These are phyloP conservation scores for Pezicula carpinea DNA, from an alignment of 2,329 filamentous ascomycete genomes.

Conservation along the genomic window DNA sequence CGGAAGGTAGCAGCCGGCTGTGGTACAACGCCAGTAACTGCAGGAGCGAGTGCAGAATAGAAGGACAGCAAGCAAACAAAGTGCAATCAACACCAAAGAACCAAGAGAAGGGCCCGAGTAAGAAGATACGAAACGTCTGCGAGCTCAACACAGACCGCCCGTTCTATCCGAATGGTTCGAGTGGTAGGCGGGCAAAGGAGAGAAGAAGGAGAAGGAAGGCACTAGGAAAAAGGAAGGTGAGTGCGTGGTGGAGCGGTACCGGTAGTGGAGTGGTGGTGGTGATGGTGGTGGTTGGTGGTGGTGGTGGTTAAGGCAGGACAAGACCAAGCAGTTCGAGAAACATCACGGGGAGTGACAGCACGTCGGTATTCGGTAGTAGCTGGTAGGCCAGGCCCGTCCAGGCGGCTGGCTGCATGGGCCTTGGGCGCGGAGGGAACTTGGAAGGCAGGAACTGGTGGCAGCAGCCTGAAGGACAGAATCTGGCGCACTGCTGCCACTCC, in stretches of 20 bases:
- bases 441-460: too few relatives aligned
- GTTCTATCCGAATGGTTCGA: conserved; percentile 5
- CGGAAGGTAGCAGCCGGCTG: background rate
- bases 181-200: background rate
- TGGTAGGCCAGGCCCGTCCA: too few relatives aligned
- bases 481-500: too few relatives aligned
- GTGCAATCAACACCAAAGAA: conserved; percentile 13
- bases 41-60: conserved; percentile 2
- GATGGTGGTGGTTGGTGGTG: background rate
- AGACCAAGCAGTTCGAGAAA: background rate
- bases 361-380: too few relatives aligned
- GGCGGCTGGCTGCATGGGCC: too few relatives aligned
- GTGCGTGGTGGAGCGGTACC: too few relatives aligned
- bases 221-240: background rate
- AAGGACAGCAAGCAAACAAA: conserved; percentile 9
- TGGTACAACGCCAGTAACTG: background rate
- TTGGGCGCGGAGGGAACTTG: too few relatives aligned
- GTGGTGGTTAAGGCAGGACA: background rate
- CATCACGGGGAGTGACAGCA: background rate
- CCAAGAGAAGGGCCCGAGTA: conserved; percentile 20
- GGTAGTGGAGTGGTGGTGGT: background rate
- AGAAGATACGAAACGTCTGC: conserved; percentile 19
- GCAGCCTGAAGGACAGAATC: too few relatives aligned
- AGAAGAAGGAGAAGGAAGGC: conserved; percentile 1
- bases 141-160: conserved; percentile 11